Evolutionary conservation across 2,329 filamentous ascomycete species (phyloP).

Genomic region (Diaporthe ilicicola): DNA sequence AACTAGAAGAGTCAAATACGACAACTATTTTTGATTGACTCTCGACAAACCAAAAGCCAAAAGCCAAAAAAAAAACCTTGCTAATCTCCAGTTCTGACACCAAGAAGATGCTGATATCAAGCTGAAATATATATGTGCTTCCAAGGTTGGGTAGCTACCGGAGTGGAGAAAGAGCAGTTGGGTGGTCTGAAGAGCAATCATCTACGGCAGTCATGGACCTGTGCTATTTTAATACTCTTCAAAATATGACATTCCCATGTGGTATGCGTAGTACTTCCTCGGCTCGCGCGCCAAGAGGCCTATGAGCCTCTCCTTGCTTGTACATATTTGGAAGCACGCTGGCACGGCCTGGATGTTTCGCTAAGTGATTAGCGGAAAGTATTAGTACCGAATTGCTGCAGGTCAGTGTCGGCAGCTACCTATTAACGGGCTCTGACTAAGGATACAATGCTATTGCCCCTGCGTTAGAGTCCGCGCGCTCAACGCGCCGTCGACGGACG

Average conservation of each 20-base stretch:
- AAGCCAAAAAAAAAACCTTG: neutral
- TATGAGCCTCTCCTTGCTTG: neutral
- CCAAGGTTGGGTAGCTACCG: too few species aligned
- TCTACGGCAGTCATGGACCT: too few species aligned
- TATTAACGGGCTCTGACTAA: neutral
- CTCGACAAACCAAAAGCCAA: too few species aligned
- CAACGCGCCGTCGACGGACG: constrained; percentile 10
- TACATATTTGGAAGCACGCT: neutral
- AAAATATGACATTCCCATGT: too few species aligned
- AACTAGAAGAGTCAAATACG: neutral
- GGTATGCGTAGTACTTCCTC: too few species aligned
- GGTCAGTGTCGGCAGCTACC: neutral
- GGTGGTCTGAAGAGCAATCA: too few species aligned
- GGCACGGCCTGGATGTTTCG: neutral
- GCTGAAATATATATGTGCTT: too few species aligned
- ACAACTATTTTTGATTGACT: rapidly evolving
- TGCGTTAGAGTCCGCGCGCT: constrained; percentile 16
- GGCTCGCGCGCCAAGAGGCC: neutral
- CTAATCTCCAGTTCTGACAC: neutral
- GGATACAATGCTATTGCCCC: constrained; percentile 5
- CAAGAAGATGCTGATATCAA: too few species aligned
- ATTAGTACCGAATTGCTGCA: neutral
- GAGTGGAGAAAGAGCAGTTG: too few species aligned
- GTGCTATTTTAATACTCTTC: too few species aligned
- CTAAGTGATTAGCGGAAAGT: neutral